Base-by-base conservation (phyloP, 331 rosid species). In the Phaseolus coccineus region DNA sequence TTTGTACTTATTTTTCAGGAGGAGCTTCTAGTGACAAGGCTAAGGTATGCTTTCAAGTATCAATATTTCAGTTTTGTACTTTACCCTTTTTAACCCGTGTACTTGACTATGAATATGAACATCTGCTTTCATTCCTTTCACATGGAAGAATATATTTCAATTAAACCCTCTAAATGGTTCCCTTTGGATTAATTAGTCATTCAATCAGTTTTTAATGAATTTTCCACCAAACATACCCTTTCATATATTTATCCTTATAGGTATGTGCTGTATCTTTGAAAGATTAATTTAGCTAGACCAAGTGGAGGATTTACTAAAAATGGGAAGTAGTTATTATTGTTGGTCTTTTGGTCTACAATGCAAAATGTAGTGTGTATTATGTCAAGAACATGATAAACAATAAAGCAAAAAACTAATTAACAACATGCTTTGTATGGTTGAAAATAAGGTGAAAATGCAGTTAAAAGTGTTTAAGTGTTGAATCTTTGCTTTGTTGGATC, bases 11-110 rank as follows among this genome's bases (percentile, higher is more conserved):
- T 37, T 69, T 80, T 82, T 47, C 88, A 89, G 97, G 90, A 28
- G 86, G 88, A 77, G 82, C 86, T 84, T 78, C 27, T 50, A 87
- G 81, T 70, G 82, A 70, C 66, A 22, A 8, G 22, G 12, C 88
- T 69, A 84, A 87, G 92, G 97, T 93, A 84, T 81, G 56, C 69
- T 73, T 39, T 79, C 22, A n/a, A 63, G 31, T 69, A 10, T 69
- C 52, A 11, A 39, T 19, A 39, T 80, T 64, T 80, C 77, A 16
- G 27, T 24, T 24, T 39, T 69, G 24, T 57, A 27, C 51, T 58
- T 63, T 37, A 40, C 51, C 33, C 13, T 37, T 78, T 28, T 76
- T 30, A 63, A 14, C 31, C 14, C 27, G 30, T 24, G 8, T 12
- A 39, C 71, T 77, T 31, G 7, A 35, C 30, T 57, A 58, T 58